Evolutionary conservation across 2,329 filamentous ascomycete species (phyloP).

Genomic region (Penicillium sp.): DNA sequence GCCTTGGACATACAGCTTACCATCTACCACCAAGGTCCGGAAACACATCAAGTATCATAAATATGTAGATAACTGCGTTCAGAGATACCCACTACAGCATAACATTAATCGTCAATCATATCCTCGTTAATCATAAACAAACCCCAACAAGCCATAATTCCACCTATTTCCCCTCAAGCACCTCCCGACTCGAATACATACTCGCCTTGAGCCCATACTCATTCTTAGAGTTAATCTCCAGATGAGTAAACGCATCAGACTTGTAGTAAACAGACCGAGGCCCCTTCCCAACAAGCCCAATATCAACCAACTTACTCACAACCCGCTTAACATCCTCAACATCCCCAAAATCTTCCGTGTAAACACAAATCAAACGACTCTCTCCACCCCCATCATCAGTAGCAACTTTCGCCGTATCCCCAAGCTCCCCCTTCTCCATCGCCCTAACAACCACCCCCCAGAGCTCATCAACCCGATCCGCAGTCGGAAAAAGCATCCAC

Average conservation of each 20-base stretch:
- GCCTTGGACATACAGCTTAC: background rate
- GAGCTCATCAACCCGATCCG: constrained; percentile 24
- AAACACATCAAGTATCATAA: constrained; percentile 1
- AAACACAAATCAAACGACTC: constrained; percentile 69
- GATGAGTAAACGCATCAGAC: constrained; percentile 67
- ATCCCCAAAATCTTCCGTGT: constrained; percentile 73
- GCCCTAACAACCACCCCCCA: constrained; percentile 66
- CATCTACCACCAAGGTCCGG: background rate
- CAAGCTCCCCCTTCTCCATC: constrained; percentile 68
- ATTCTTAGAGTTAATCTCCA: constrained; percentile 63
- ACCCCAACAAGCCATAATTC: background rate
- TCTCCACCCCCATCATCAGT: constrained; percentile 49
- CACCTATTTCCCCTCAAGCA: constrained; percentile 31
- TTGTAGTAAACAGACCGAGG: constrained; percentile 71
- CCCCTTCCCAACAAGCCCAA: constrained; percentile 56
- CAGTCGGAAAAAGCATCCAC: constrained; percentile 36
- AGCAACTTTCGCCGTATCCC: constrained; percentile 71
- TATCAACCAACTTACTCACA: constrained; percentile 59
- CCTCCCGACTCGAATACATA: constrained; percentile 43
- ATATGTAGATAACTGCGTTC: constrained; percentile 2
- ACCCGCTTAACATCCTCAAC: constrained; percentile 68
- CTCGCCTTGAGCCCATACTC: constrained; percentile 61
- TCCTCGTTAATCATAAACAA: constrained; percentile 1
- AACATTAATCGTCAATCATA: constrained; percentile 10
- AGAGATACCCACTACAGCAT: constrained; percentile 15